These are phyloP conservation scores for Colletotrichum horii DNA, from an alignment of 2,329 filamentous ascomycete species.

Conservation along the genomic window DNA sequence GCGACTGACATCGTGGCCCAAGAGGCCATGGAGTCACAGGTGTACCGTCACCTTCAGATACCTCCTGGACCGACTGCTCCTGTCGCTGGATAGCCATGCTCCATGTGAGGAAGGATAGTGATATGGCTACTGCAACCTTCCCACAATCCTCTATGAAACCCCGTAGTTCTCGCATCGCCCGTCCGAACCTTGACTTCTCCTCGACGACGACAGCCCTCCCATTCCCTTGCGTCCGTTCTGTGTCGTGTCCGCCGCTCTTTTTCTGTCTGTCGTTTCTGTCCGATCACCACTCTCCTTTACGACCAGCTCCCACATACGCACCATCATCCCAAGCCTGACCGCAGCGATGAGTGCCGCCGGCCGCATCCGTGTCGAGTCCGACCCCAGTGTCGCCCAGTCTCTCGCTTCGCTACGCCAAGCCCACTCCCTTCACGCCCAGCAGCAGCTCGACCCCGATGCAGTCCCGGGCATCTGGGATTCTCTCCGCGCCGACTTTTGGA, in stretches of 20 bases:
- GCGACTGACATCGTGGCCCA: not conserved
- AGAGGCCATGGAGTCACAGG: not conserved
- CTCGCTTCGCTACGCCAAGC: not conserved
- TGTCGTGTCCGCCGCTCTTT: not conserved
- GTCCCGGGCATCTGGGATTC: not conserved
- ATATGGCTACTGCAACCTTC: not conserved
- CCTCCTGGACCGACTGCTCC: not conserved
- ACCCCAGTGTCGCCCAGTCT: not conserved
- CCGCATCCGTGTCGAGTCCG: not conserved
- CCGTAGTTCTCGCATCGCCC: not conserved
- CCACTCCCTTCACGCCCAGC: not conserved
- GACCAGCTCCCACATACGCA: not conserved
- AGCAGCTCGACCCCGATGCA: not conserved
- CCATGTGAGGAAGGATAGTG: not conserved
- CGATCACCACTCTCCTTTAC: not conserved
- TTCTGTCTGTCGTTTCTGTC: not conserved
- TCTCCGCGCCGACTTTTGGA: not conserved
- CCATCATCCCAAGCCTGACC: not conserved
- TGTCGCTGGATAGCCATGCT: not conserved
- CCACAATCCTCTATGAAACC: not conserved
- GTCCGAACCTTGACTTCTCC: not conserved
- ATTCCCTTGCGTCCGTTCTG: not conserved
- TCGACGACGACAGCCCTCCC: not conserved
- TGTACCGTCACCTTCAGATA: not conserved
- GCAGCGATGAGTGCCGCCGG: not conserved